Percentiles rank a stretch among this genome's conserved stretches.
Conservation (phyloP, 129 eudicot genomes). For the Chrysanthemum seticuspe region DNA sequence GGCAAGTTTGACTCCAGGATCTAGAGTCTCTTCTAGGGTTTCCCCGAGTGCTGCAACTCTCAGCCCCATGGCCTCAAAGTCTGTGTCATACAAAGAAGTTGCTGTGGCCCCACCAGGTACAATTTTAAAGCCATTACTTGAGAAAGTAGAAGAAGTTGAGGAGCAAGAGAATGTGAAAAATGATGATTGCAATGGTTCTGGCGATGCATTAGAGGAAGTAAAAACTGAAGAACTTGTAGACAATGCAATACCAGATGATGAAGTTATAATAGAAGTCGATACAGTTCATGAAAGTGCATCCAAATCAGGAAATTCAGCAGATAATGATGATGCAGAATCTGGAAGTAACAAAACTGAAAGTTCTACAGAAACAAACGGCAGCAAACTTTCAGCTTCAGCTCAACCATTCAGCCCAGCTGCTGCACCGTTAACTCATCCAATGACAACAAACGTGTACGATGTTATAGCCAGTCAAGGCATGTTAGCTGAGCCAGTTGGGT, state of each 20-base stretch:
- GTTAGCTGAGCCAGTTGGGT: conserved; percentile 65
- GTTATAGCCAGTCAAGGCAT: conserved; percentile 66
- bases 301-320: conserved; percentile 32
- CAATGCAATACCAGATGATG: conserved; percentile 44
- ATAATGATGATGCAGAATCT: conserved; percentile 36
- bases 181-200: conserved; percentile 48
- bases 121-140: conserved; percentile 73
- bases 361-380: conserved; percentile 50
- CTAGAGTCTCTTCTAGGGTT: conserved; percentile 49
- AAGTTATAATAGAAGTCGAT: conserved; percentile 48
- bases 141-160: conserved; percentile 60
- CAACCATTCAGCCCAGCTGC: conserved; percentile 82
- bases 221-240: conserved; percentile 35
- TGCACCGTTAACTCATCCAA: conserved; percentile 49
- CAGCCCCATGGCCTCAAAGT: conserved; percentile 71
- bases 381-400: conserved; percentile 96
- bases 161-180: conserved; percentile 54
- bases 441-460: conserved; percentile 52
- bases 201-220: conserved; percentile 42
- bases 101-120: conserved; percentile 98
- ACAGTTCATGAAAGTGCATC: conserved; percentile 40
- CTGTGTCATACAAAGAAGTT: conserved; percentile 94
- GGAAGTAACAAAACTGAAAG: conserved; percentile 43
- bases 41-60: conserved; percentile 49
- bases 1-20: conserved; percentile 32